phyloP scores from a whole-genome alignment of 148 eudicot species.

The Rhododendron simsii region DNA sequence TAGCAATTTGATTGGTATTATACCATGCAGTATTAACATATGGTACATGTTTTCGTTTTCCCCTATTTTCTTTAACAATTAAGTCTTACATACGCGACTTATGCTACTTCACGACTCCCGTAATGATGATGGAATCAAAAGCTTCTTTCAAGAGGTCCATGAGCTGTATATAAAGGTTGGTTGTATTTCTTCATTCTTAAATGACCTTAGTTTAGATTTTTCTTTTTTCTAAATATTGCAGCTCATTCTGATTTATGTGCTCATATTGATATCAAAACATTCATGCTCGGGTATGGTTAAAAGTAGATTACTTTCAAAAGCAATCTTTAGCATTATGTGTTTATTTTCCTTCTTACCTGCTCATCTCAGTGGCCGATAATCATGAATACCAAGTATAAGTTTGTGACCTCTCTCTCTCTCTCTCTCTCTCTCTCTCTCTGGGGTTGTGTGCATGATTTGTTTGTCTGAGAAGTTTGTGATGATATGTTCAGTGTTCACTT shows the following conservation, averaged over 20 bases:
- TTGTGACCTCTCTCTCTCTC: neutral
- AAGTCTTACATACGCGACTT: constrained; percentile 67
- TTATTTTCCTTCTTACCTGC: neutral
- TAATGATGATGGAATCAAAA: constrained; percentile 94
- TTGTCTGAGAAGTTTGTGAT: neutral
- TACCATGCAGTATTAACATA: neutral
- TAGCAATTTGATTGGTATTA: neutral
- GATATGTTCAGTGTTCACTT: neutral
- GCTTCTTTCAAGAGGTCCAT: constrained; percentile 98
- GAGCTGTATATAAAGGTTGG: constrained; percentile 92
- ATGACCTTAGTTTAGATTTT: neutral
- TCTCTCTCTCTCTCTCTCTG: neutral
- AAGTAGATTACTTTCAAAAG: neutral
- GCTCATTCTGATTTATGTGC: neutral
- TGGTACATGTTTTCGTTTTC: neutral
- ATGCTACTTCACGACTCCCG: constrained; percentile 98
- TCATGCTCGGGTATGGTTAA: neutral
- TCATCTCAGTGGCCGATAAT: neutral
- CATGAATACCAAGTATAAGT: neutral
- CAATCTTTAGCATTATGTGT: neutral
- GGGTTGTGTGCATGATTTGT: neutral
- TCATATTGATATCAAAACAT: neutral
- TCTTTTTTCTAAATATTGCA: neutral
- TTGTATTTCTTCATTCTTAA: neutral
- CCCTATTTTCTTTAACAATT: constrained; percentile 42